A percentile compares a stretch with the other conserved stretches of the same genome.
Evolutionary conservation across 2,329 filamentous ascomycete genomes (phyloP).

Genomic region (Arthrobotrys entomopaga): DNA sequence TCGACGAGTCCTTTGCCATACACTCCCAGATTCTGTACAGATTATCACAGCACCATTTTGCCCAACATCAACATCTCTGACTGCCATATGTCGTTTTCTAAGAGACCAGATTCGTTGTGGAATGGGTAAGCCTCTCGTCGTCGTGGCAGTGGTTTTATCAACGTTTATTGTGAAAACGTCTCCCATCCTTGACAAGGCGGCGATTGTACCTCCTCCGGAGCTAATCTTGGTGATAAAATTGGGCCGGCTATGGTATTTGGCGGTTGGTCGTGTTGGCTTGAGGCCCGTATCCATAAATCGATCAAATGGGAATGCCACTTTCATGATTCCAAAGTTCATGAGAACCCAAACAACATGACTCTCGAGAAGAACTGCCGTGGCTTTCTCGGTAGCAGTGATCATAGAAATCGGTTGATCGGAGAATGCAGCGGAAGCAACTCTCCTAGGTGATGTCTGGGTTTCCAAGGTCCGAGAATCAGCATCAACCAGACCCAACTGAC

Average conservation of each 20-base stretch:
- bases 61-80: slow-evolving; percentile 84
- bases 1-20: slow-evolving; percentile 88
- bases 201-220: slow-evolving; percentile 89
- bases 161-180: slow-evolving; percentile 88
- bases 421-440: slow-evolving; percentile 81
- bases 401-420: slow-evolving; percentile 77
- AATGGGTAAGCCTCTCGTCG: slow-evolving; percentile 75
- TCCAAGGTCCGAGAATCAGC: slow-evolving; percentile 89
- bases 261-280: slow-evolving; percentile 41
- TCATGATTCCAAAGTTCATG: slow-evolving; percentile 94
- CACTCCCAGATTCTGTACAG: slow-evolving; percentile 88
- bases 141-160: slow-evolving; percentile 62
- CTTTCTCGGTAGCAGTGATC: slow-evolving; percentile 88
- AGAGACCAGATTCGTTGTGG: slow-evolving; percentile 89
- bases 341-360: slow-evolving; percentile 93
- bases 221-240: slow-evolving; percentile 80
- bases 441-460: slow-evolving; percentile 81
- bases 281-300: slow-evolving; percentile 66
- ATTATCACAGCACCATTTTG: slow-evolving; percentile 95
- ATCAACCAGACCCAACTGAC: slow-evolving; percentile 92
- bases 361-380: slow-evolving; percentile 84
- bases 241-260: slow-evolving; percentile 62
- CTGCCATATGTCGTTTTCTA: slow-evolving; percentile 83
- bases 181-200: slow-evolving; percentile 82
- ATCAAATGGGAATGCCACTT: slow-evolving; percentile 80